Evolutionary conservation across 306 rosid genomes (phyloP), one percentile per base, ranked within the genome.

Genomic region (Rosa chinensis): DNA sequence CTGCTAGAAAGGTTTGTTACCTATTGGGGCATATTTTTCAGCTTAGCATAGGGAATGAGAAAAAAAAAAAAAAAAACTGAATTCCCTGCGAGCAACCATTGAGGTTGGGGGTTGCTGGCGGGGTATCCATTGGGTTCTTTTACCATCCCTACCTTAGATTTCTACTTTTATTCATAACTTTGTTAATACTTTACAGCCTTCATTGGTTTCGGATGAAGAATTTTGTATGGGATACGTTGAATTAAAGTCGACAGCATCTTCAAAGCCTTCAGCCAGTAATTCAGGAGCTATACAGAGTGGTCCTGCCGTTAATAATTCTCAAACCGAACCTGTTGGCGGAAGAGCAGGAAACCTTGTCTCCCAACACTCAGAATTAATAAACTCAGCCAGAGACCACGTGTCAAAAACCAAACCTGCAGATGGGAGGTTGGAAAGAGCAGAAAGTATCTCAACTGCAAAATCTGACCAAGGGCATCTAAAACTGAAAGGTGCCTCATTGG

Each of bases 131-230:
- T 6, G 72, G 72, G 72, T 66, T 66, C 49, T 66, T 66, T 18
- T 39, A 20, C 25, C 23, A 8, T 18, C 48, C 48, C 14, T 66
- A 40, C 11, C 74, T 47, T 49, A 49, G 52, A 83, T 48, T 80
- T 72, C 52, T 49, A 39, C 20, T 40, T 50, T 45, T 28, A 35
- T 61, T 56, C 5, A 28, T 75, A 45, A 61, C 48, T 45, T 45
- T 70, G 56, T 63, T 61, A 75, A 23, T 53, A 66, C 70, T 80
- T 53, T 88, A 80, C 95, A 95, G 99, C 89, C 98, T 83, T 90
- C 94, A 32, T 95, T 98, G 98, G 97, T 93, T 71, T 86, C 96
- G 0, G 99, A 95, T 73, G 99, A 95, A 84, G 99, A 95, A 82
- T 95, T 95, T 83, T 92, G 97, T 80, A 95, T 89, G 88, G 99